These are phyloP conservation scores for Nymphaea colorata DNA, from an alignment of 164 flowering plant species.

Conservation along the genomic window DNA sequence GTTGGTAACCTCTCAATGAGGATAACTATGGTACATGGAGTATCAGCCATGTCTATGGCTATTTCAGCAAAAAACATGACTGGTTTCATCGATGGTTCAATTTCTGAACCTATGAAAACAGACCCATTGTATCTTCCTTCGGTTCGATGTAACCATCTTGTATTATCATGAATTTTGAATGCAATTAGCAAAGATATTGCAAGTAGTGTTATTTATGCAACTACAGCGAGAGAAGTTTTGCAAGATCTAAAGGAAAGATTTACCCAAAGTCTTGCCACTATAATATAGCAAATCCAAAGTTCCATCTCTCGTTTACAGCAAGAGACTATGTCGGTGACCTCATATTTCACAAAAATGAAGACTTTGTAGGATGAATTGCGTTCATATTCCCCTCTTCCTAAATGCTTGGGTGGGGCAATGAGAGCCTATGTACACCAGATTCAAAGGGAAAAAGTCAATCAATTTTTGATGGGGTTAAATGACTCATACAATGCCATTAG, in stretches of 20 bases:
- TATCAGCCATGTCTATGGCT: background rate
- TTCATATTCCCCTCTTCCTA: background rate
- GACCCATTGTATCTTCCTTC: background rate
- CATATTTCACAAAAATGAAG: slow-evolving; percentile 3
- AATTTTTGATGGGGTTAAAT: background rate
- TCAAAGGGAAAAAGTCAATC: background rate
- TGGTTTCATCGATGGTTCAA: background rate
- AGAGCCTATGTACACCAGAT: background rate
- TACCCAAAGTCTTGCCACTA: background rate
- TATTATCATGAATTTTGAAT: slow-evolving; percentile 1
- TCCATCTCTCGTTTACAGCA: background rate
- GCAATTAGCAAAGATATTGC: slow-evolving; percentile 1
- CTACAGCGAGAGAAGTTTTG: background rate
- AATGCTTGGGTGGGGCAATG: background rate
- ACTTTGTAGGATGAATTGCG: background rate
- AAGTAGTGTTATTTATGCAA: slow-evolving; percentile 1
- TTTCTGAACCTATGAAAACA: background rate
- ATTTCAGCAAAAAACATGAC: too few relatives aligned
- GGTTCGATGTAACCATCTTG: background rate
- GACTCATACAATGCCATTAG: background rate
- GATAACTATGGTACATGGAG: slow-evolving; percentile 1
- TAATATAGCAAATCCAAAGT: slow-evolving; percentile 1
- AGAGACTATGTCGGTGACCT: background rate
- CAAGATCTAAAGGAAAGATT: background rate
- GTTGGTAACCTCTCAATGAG: background rate